Evolutionary conservation across 2,329 filamentous ascomycete species (phyloP).

Genomic region (Eurotiales sp.): DNA sequence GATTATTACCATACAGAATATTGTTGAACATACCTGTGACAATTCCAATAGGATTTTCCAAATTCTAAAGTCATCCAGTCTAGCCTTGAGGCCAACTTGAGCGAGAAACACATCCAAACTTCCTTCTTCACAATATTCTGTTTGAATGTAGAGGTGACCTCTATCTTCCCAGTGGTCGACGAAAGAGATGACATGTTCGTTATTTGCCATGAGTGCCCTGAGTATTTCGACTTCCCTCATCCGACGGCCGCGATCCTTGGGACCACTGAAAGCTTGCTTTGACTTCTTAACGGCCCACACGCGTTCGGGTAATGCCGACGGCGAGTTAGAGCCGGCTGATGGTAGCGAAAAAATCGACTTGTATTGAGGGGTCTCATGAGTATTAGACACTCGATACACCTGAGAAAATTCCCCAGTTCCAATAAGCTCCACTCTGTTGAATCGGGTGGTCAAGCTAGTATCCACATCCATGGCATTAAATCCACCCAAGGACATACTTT

Average conservation of each 20-base stretch:
- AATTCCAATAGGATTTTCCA: conserved; percentile 96
- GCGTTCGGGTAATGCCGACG: conserved; percentile 52
- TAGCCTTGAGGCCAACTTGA: conserved; percentile 75
- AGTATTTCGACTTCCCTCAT: conserved; percentile 80
- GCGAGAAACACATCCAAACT: conserved; percentile 81
- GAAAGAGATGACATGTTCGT: conserved; percentile 81
- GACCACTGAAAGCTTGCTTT: conserved; percentile 72
- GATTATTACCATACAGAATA: neutral
- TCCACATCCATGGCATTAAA: conserved; percentile 72
- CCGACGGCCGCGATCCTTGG: conserved; percentile 75
- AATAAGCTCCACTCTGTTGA: conserved; percentile 74
- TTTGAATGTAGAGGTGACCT: conserved; percentile 89
- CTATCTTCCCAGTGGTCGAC: conserved; percentile 85
- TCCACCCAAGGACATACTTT: conserved; percentile 66
- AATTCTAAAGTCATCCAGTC: conserved; percentile 94
- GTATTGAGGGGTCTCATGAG: conserved; percentile 34
- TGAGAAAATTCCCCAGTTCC: conserved; percentile 91
- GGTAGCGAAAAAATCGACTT: conserved; percentile 45
- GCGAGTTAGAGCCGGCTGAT: conserved; percentile 48
- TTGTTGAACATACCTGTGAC: conserved; percentile 60
- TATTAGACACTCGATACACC: conserved; percentile 72
- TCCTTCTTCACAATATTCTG: conserved; percentile 93
- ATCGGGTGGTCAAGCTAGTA: conserved; percentile 66
- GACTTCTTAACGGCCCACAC: conserved; percentile 95
- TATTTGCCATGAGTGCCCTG: conserved; percentile 68